phyloP scores from a whole-genome alignment of 495 filamentous ascomycete genomes.

The Tuber microsphaerosporum region DNA sequence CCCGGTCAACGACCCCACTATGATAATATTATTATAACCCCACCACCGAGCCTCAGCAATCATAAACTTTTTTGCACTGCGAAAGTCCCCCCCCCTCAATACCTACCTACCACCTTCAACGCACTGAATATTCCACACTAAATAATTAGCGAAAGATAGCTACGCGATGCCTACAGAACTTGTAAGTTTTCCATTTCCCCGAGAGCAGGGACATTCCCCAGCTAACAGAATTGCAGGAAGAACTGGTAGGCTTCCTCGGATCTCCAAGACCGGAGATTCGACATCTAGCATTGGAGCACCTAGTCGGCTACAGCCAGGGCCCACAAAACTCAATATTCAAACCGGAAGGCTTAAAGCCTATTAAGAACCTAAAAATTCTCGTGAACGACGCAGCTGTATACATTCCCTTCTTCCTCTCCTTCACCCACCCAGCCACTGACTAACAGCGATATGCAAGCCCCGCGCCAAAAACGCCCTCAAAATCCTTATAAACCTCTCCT shows the following conservation, averaged over 20 bases:
- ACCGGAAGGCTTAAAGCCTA: constrained; percentile 62
- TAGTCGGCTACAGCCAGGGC: constrained; percentile 72
- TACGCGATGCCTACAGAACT: constrained; percentile 38
- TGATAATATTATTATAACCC: not conserved
- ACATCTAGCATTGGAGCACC: constrained; percentile 64
- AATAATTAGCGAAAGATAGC: constrained; percentile 2
- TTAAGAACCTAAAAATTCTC: constrained; percentile 84
- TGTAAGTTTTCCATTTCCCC: constrained; percentile 12
- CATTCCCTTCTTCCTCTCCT: constrained; percentile 1
- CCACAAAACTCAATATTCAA: constrained; percentile 75
- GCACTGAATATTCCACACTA: not conserved
- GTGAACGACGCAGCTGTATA: constrained; percentile 71
- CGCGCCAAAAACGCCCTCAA: constrained; percentile 89
- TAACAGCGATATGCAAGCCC: constrained; percentile 48
- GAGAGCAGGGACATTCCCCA: not conserved
- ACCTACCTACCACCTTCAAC: not conserved
- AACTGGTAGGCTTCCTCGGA: constrained; percentile 38
- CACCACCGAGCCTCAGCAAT: not conserved
- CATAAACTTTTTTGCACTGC: not conserved
- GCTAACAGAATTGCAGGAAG: constrained; percentile 28
- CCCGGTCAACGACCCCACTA: not conserved
- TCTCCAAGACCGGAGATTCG: constrained; percentile 38
- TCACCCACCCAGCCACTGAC: not conserved
- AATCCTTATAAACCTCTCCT: constrained; percentile 85
- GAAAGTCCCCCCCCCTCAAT: not conserved